These are phyloP conservation scores for Alliaria petiolata DNA, from an alignment of 345 rosid genomes.

Conservation along the genomic window DNA sequence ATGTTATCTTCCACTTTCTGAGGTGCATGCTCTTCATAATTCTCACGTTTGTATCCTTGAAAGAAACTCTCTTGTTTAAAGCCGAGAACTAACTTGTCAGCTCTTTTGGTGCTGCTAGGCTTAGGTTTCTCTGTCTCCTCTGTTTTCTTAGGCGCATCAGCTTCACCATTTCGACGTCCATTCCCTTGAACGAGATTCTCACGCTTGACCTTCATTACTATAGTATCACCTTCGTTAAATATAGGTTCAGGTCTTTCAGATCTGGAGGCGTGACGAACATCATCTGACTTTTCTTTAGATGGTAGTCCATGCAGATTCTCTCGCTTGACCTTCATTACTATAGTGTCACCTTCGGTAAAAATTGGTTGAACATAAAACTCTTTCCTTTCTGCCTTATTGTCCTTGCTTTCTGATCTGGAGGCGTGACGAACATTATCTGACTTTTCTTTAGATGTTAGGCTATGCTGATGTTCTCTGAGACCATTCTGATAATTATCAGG, in stretches of 20 bases:
- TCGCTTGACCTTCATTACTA: not conserved
- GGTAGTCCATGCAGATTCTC: slow-evolving; percentile 23
- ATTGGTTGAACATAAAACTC: not conserved
- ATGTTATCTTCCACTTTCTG: slow-evolving; percentile 37
- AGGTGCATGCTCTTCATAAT: slow-evolving; percentile 34
- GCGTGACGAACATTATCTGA: slow-evolving; percentile 2
- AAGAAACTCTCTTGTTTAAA: slow-evolving; percentile 38
- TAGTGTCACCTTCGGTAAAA: too few relatives aligned
- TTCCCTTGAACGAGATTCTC: slow-evolving; percentile 31
- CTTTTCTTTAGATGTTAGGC: slow-evolving; percentile 14
- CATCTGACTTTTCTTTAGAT: slow-evolving; percentile 14
- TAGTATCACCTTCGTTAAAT: slow-evolving; percentile 29
- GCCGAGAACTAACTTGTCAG: slow-evolving; percentile 33
- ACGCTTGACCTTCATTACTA: slow-evolving; percentile 35
- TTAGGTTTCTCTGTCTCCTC: slow-evolving; percentile 43
- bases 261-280: slow-evolving; percentile 7
- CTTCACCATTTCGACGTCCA: slow-evolving; percentile 37
- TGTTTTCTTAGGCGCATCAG: slow-evolving; percentile 32
- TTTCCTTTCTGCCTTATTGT: slow-evolving; percentile 16
- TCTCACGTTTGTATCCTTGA: slow-evolving; percentile 38
- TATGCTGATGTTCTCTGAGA: slow-evolving; percentile 21
- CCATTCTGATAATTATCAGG: slow-evolving; percentile 17
- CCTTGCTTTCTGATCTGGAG: slow-evolving; percentile 9
- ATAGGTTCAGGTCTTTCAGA: slow-evolving; percentile 13
- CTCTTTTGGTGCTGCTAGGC: slow-evolving; percentile 41